Conservation (phyloP, 768 basidiomycete species). For the Cyclocybe aegerita region DNA sequence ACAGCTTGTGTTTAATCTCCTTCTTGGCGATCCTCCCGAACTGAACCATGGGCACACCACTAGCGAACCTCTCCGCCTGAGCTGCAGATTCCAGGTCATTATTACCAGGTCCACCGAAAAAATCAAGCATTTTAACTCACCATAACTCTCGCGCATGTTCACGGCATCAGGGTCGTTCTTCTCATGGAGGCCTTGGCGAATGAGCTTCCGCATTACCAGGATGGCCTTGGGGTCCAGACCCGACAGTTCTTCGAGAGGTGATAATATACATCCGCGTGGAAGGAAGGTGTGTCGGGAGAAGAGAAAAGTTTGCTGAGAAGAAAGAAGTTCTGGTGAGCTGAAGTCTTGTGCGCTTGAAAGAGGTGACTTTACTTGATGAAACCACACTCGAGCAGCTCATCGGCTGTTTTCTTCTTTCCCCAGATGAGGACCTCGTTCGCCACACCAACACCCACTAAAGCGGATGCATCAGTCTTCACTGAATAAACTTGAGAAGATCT, state of each 20-base stretch:
- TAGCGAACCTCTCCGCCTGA: constrained; percentile 64
- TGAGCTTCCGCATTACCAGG: constrained; percentile 50
- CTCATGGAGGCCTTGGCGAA: constrained; percentile 56
- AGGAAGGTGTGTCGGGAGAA: constrained; percentile 45
- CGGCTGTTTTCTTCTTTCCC: constrained; percentile 62
- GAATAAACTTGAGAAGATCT: neutral
- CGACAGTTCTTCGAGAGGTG: constrained; percentile 51
- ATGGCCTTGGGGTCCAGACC: constrained; percentile 59
- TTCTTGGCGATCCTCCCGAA: constrained; percentile 59
- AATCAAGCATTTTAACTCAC: constrained; percentile 21
- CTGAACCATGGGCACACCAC: constrained; percentile 52
- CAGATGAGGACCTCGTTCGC: constrained; percentile 73
- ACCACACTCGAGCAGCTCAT: constrained; percentile 56
- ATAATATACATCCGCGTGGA: constrained; percentile 51
- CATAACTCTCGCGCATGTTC: constrained; percentile 68
- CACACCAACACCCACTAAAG: constrained; percentile 61
- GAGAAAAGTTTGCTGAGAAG: constrained; percentile 53
- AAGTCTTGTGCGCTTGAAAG: neutral
- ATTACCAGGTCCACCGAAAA: neutral
- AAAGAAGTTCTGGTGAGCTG: constrained; percentile 1
- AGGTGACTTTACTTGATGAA: constrained; percentile 60
- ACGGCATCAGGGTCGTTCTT: constrained; percentile 64
- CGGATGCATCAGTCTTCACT: neutral
- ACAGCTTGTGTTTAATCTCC: constrained; percentile 69
- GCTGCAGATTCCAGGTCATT: constrained; percentile 27